A percentile compares a stretch with the other conserved stretches of the same genome.
Conservation (phyloP, 2,329 filamentous ascomycete genomes). For the Neonectria sp. region DNA sequence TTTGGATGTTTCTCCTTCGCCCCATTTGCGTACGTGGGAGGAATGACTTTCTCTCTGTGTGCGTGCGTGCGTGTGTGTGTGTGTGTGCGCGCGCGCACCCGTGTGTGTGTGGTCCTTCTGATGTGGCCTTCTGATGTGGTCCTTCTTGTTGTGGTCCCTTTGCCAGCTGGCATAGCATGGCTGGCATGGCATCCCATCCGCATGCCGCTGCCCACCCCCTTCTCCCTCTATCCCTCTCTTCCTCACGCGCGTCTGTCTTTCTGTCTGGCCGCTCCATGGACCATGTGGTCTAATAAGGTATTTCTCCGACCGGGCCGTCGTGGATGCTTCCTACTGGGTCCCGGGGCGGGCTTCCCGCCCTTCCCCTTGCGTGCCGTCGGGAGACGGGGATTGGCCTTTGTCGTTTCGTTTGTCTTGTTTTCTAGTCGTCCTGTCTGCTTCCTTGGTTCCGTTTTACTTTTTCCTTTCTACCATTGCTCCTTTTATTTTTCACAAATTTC, state of each 20-base stretch:
- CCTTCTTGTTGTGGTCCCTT: not conserved
- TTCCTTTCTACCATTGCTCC: constrained; percentile 10
- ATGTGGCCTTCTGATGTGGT: not conserved
- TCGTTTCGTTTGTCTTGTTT: constrained; percentile 37
- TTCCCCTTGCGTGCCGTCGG: constrained; percentile 14
- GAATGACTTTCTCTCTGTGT: constrained; percentile 2
- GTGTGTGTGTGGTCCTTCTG: not conserved
- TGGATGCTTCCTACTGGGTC: constrained; percentile 31
- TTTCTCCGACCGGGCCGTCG: constrained; percentile 25
- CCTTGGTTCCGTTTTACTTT: constrained; percentile 18
- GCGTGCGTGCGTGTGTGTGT: not conserved
- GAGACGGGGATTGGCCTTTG: constrained; percentile 30
- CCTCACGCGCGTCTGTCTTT: not conserved
- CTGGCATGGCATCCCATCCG: not conserved
- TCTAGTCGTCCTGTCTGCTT: constrained; percentile 7
- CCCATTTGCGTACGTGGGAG: constrained; percentile 11
- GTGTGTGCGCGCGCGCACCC: not conserved
- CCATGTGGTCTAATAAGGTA: not conserved
- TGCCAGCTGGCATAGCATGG: not conserved
- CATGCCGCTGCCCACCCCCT: not conserved
- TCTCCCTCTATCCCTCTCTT: not conserved
- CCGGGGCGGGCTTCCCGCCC: constrained; percentile 13
- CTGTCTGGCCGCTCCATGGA: constrained; percentile 2
- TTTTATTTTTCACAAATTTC: constrained; percentile 2
- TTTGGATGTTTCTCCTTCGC: constrained; percentile 22